Evolutionary conservation across 176 grass and related monocot genomes (phyloP).

Genomic region (Oryza punctata): DNA sequence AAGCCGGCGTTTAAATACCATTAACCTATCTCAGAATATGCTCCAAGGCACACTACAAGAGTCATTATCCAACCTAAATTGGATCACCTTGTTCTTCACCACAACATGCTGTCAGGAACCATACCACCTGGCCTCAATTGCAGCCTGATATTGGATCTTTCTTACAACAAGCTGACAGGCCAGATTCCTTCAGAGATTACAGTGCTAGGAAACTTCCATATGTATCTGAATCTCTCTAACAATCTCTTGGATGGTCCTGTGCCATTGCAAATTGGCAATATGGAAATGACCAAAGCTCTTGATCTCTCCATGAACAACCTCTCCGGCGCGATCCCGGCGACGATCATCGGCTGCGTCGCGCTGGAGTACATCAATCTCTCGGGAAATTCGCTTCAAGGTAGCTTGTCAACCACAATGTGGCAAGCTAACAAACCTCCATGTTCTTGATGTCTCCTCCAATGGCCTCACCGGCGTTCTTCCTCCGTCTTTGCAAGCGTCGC

Average conservation of each 20-base stretch:
- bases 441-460: slow-evolving; percentile 68
- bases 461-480: slow-evolving; percentile 50
- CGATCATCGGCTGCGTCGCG: slow-evolving; percentile 44
- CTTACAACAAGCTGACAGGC: slow-evolving; percentile 58
- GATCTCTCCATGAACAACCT: slow-evolving; percentile 65
- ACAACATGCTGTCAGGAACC: slow-evolving; percentile 68
- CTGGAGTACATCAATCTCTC: slow-evolving; percentile 63
- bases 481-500: slow-evolving; percentile 44
- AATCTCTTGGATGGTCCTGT: slow-evolving; percentile 63
- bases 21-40: neutral
- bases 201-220: slow-evolving; percentile 34
- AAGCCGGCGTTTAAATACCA: neutral
- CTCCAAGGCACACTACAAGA: slow-evolving; percentile 55
- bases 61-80: slow-evolving; percentile 49
- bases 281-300: slow-evolving; percentile 52
- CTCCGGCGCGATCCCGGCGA: slow-evolving; percentile 43
- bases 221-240: slow-evolving; percentile 69
- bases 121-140: slow-evolving; percentile 60
- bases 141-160: slow-evolving; percentile 56
- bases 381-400: slow-evolving; percentile 49
- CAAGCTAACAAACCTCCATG: slow-evolving; percentile 46
- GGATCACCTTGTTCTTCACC: slow-evolving; percentile 42
- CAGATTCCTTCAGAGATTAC: slow-evolving; percentile 45
- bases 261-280: slow-evolving; percentile 50
- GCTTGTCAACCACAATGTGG: slow-evolving; percentile 51